Conservation (phyloP, 495 filamentous ascomycete genomes). For the Penicillium herquei region DNA sequence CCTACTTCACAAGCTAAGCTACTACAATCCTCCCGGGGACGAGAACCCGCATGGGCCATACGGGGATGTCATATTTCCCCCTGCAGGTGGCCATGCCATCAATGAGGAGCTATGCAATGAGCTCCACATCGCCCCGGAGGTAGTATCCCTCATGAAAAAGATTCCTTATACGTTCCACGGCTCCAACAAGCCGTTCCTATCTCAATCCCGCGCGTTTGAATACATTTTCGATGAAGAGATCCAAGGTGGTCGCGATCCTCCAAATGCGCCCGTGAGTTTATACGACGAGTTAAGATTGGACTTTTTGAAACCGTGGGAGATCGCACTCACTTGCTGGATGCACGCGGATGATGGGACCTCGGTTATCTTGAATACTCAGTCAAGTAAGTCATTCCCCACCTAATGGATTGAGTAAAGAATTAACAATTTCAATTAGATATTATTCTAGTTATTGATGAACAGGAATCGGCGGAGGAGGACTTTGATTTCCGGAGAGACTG, state of each 20-base stretch:
- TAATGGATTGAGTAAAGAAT: not conserved
- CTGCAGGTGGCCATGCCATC: constrained; percentile 1
- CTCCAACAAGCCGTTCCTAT: constrained; percentile 2
- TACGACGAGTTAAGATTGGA: constrained; percentile 3
- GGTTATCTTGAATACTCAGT: constrained; percentile 4
- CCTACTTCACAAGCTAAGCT: constrained; percentile 5
- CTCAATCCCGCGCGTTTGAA: not conserved
- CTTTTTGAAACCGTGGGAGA: constrained; percentile 7
- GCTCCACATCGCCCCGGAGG: constrained; percentile 1
- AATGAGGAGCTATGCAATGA: constrained; percentile 1
- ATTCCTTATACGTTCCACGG: not conserved
- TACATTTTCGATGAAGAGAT: constrained; percentile 1
- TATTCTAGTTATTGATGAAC: constrained; percentile 4
- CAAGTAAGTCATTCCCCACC: not conserved
- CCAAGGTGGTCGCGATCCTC: not conserved
- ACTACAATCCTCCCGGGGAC: not conserved
- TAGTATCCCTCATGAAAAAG: constrained; percentile 5
- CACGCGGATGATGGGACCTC: constrained; percentile 1
- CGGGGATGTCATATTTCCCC: not conserved
- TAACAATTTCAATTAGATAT: not conserved
- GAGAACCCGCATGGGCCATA: not conserved
- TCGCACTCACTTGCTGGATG: constrained; percentile 4
- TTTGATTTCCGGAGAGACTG: constrained; percentile 3
- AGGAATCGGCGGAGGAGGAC: not conserved
- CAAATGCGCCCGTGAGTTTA: not conserved